A percentile compares a stretch with the other conserved stretches of the same genome.
phyloP scores from a whole-genome alignment of 1,284 basidiomycete genomes.

The Apiotrichum akiyoshidainum region DNA sequence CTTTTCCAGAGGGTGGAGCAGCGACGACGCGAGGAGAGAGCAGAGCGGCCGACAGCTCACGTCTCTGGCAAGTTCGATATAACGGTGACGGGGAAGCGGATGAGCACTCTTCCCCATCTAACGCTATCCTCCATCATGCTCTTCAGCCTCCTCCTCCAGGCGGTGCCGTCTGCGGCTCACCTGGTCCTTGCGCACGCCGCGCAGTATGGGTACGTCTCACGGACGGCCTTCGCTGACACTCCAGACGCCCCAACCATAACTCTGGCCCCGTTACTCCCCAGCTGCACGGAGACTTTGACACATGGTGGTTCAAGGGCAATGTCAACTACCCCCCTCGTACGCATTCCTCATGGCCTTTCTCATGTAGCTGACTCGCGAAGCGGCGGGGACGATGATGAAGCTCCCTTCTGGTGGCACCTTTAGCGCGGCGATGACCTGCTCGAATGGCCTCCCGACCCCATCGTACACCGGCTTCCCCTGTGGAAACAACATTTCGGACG shows the following conservation, averaged over 20 bases:
- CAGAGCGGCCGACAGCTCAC: too few relatives aligned
- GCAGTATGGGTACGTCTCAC: conserved; percentile 41
- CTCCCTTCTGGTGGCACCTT: conserved; percentile 42
- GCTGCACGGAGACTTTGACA: conserved; percentile 56
- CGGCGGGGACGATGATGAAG: conserved; percentile 35
- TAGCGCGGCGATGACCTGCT: conserved; percentile 39
- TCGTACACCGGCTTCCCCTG: conserved; percentile 13
- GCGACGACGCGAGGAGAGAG: too few relatives aligned
- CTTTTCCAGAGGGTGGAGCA: too few relatives aligned
- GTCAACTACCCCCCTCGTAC: conserved; percentile 36
- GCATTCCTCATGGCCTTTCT: background rate
- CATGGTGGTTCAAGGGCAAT: conserved; percentile 66
- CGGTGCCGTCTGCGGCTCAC: conserved; percentile 27
- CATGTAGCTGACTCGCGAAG: conserved; percentile 1
- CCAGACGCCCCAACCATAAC: conserved; percentile 8
- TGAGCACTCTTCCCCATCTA: background rate
- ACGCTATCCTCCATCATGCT: background rate
- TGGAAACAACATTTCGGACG: background rate
- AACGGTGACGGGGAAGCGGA: too few relatives aligned
- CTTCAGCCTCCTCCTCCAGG: conserved; percentile 1
- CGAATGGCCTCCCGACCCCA: conserved; percentile 27
- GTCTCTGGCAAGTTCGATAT: too few relatives aligned
- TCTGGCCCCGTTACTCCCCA: background rate
- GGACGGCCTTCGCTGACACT: background rate
- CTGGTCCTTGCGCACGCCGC: conserved; percentile 39